Percentiles rank a stretch among this genome's conserved stretches.
phyloP scores from a whole-genome alignment of 2,329 filamentous ascomycete species.

The Penicillium aurantiogriseum region DNA sequence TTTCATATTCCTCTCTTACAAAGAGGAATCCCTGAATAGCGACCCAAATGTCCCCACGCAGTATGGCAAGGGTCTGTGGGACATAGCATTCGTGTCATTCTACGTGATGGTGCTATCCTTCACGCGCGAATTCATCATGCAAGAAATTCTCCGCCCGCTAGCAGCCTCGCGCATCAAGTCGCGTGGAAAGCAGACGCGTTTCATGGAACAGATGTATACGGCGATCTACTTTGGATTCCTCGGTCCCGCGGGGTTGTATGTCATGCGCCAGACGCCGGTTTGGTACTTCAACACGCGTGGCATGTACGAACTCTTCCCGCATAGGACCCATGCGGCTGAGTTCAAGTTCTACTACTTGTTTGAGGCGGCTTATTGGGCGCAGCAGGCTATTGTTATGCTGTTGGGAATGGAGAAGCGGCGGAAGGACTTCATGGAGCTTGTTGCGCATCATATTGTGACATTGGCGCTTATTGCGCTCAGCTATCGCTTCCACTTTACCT shows the following conservation, averaged over 20 bases:
- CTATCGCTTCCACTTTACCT: slow-evolving; percentile 93
- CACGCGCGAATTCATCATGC: slow-evolving; percentile 92
- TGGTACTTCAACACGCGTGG: slow-evolving; percentile 89
- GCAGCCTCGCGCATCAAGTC: slow-evolving; percentile 67
- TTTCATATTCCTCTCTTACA: slow-evolving; percentile 86
- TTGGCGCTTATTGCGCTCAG: slow-evolving; percentile 75
- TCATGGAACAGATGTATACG: slow-evolving; percentile 93
- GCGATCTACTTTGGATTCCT: slow-evolving; percentile 80
- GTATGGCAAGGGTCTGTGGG: slow-evolving; percentile 82
- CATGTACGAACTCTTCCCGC: slow-evolving; percentile 85
- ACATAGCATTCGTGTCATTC: slow-evolving; percentile 79
- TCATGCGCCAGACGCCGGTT: slow-evolving; percentile 83
- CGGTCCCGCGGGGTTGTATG: slow-evolving; percentile 76
- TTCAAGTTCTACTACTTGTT: slow-evolving; percentile 95
- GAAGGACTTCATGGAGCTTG: slow-evolving; percentile 89
- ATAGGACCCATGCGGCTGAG: slow-evolving; percentile 69
- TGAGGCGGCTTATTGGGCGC: slow-evolving; percentile 87
- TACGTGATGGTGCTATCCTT: slow-evolving; percentile 85
- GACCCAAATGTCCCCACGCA: slow-evolving; percentile 50
- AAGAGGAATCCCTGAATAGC: slow-evolving; percentile 49
- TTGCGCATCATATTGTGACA: slow-evolving; percentile 84
- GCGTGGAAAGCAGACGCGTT: slow-evolving; percentile 74
- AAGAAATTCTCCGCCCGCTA: slow-evolving; percentile 73
- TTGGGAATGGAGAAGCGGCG: slow-evolving; percentile 83
- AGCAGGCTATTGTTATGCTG: slow-evolving; percentile 82